A percentile compares a stretch with the other conserved stretches of the same genome.
phyloP scores from a whole-genome alignment of 164 flowering plant species.

The Chimonanthus salicifolius region DNA sequence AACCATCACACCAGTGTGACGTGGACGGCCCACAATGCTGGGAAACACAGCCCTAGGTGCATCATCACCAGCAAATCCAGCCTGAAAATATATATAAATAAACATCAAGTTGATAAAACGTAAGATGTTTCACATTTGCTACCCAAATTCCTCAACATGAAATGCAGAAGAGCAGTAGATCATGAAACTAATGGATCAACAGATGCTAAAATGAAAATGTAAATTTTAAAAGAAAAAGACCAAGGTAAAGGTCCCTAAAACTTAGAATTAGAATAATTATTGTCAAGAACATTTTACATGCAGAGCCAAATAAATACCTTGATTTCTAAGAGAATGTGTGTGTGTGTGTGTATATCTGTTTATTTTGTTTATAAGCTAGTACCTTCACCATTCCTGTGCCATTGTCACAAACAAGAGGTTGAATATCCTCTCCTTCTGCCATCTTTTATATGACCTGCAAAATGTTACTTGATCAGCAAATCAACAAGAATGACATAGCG shows the following conservation, averaged over 20 bases:
- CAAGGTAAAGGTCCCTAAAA: not conserved
- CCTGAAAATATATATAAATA: conserved; percentile 24
- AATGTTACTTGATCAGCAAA: not conserved
- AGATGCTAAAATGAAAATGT: no score
- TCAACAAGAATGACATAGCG: not conserved
- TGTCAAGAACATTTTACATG: not conserved
- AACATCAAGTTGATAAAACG: not conserved
- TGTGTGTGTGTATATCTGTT: not conserved
- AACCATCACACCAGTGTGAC: conserved; percentile 79
- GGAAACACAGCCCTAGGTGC: conserved; percentile 76
- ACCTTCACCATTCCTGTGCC: conserved; percentile 87
- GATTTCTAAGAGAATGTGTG: not conserved
- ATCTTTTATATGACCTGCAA: conserved; percentile 29
- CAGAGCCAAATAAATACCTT: not conserved
- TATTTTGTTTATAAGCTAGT: not conserved
- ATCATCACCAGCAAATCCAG: conserved; percentile 81
- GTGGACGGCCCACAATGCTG: conserved; percentile 69
- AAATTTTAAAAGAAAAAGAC: not conserved
- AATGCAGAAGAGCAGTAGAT: not conserved
- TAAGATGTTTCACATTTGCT: not conserved
- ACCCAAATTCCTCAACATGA: not conserved
- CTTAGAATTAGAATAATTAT: not conserved
- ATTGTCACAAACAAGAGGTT: conserved; percentile 79
- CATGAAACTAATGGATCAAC: no score
- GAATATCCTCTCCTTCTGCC: conserved; percentile 73